A percentile compares a stretch with the other conserved stretches of the same genome.
These are phyloP conservation scores for Onygena corvina DNA, from an alignment of 2,329 filamentous ascomycete genomes.

Conservation along the genomic window DNA sequence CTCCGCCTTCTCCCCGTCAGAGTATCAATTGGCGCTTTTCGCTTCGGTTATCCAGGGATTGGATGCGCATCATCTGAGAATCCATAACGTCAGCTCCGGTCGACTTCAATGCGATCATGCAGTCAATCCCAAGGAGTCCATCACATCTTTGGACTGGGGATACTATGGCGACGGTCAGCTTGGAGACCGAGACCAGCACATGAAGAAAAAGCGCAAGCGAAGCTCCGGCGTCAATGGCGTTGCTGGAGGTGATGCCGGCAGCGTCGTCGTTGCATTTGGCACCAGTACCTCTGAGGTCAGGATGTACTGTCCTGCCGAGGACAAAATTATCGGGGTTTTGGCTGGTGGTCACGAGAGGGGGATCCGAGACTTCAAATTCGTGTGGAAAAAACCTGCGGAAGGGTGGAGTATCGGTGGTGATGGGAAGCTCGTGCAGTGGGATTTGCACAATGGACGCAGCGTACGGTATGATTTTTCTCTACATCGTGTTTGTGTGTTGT, in stretches of 20 bases:
- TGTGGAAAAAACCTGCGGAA: constrained; percentile 28
- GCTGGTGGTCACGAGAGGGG: constrained; percentile 38
- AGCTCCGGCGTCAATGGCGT: constrained; percentile 31
- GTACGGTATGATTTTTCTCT: constrained; percentile 28
- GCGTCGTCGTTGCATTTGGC: constrained; percentile 39
- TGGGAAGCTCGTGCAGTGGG: constrained; percentile 43
- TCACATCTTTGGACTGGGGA: constrained; percentile 43
- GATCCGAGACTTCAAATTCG: constrained; percentile 42
- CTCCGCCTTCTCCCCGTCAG: constrained; percentile 40
- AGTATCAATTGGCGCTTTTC: constrained; percentile 41
- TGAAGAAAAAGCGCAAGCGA: constrained; percentile 43
- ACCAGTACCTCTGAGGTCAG: constrained; percentile 39
- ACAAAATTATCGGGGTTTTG: constrained; percentile 35
- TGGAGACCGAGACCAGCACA: constrained; percentile 28
- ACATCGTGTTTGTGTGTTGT: not conserved
- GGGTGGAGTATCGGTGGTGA: constrained; percentile 45
- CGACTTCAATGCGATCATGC: constrained; percentile 41
- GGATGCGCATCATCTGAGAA: constrained; percentile 41
- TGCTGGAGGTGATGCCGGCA: constrained; percentile 24
- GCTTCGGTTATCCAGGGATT: constrained; percentile 44
- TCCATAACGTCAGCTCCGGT: constrained; percentile 41
- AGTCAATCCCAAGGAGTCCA: constrained; percentile 34
- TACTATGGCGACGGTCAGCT: constrained; percentile 27
- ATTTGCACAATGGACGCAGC: constrained; percentile 34
- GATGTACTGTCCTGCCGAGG: constrained; percentile 40